Evolutionary conservation across 176 grass and related monocot genomes (phyloP), one percentile per base, ranked within the genome.

Genomic region (Coix lacrymajobi): DNA sequence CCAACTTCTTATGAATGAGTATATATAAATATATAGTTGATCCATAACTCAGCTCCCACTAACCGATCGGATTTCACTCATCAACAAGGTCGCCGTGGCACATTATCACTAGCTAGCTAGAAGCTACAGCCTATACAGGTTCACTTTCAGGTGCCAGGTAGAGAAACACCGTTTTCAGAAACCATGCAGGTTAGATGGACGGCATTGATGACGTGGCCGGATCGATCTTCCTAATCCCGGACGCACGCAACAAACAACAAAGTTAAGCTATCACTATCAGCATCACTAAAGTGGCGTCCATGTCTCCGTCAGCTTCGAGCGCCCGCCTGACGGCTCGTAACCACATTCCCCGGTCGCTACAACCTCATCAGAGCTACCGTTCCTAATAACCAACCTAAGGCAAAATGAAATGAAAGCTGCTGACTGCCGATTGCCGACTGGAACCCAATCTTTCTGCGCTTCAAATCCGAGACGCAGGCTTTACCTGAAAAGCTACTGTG

Each of bases 361-460:
- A 85, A 81, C 82, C 69, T 45, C 82, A 65, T 45, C 82, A 65
- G 63, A 89, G 61, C 87, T 69, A 89, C 87, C 82, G 34, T 80
- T 61, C 62, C 87, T 76, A 85, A 67, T 81, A 60, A 13, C 48
- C 30, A 11, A 71, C 7, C 39, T 45, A 58, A 6, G 43, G n/a
- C n/a, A n/a, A n/a, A n/a, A n/a, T n/a, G n/a, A n/a, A n/a, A n/a
- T n/a, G n/a, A n/a, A n/a, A n/a, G n/a, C n/a, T n/a, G n/a, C n/a
- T n/a, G n/a, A n/a, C n/a, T n/a, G n/a, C n/a, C n/a, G n/a, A n/a
- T n/a, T n/a, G n/a, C n/a, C n/a, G n/a, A n/a, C n/a, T n/a, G n/a
- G n/a, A n/a, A n/a, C n/a, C n/a, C n/a, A n/a, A n/a, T n/a, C n/a
- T n/a, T n/a, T n/a, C n/a, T n/a, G n/a, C n/a, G n/a, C n/a, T n/a